Percentiles rank a stretch among this genome's conserved stretches.
These are phyloP conservation scores for Inonotus obliquus DNA, from an alignment of 1,284 basidiomycete species.

Conservation along the genomic window DNA sequence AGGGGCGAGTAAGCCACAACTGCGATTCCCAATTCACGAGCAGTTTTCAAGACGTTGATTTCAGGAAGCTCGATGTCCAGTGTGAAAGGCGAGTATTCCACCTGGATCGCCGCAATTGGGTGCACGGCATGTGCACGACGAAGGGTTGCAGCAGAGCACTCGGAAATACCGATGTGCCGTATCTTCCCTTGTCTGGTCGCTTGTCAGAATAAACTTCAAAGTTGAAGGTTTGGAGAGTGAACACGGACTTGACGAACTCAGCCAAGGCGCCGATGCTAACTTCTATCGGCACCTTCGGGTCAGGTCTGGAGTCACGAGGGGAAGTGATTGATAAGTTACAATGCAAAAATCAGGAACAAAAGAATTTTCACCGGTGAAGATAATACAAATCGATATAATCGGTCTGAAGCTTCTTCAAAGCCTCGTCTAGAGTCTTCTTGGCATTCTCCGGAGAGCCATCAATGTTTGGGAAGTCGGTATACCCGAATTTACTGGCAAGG, in stretches of 20 bases:
- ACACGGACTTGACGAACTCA: slow-evolving; percentile 46
- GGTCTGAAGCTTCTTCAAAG: slow-evolving; percentile 37
- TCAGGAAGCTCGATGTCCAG: slow-evolving; percentile 47
- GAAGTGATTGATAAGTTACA: not conserved
- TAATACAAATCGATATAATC: slow-evolving; percentile 47
- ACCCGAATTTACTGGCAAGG: slow-evolving; percentile 49
- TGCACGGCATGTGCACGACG: slow-evolving; percentile 59
- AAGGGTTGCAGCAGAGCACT: slow-evolving; percentile 52
- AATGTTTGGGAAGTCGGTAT: slow-evolving; percentile 22
- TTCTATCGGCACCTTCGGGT: slow-evolving; percentile 43
- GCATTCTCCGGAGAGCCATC: slow-evolving; percentile 34
- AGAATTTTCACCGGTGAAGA: slow-evolving; percentile 33
- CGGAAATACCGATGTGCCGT: slow-evolving; percentile 58
- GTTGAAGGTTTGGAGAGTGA: not conserved
- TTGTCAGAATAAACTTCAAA: not conserved
- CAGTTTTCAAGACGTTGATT: slow-evolving; percentile 42
- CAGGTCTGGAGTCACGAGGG: slow-evolving; percentile 34
- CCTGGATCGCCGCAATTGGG: slow-evolving; percentile 57
- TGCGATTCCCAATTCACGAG: slow-evolving; percentile 46
- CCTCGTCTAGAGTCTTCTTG: slow-evolving; percentile 31
- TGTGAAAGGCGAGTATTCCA: slow-evolving; percentile 62
- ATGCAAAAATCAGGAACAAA: not conserved
- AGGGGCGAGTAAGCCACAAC: slow-evolving; percentile 61
- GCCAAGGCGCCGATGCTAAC: slow-evolving; percentile 48
- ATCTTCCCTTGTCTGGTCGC: slow-evolving; percentile 49